Conservation (phyloP, 495 filamentous ascomycete genomes). For the Aspergillus egyptiacus region DNA sequence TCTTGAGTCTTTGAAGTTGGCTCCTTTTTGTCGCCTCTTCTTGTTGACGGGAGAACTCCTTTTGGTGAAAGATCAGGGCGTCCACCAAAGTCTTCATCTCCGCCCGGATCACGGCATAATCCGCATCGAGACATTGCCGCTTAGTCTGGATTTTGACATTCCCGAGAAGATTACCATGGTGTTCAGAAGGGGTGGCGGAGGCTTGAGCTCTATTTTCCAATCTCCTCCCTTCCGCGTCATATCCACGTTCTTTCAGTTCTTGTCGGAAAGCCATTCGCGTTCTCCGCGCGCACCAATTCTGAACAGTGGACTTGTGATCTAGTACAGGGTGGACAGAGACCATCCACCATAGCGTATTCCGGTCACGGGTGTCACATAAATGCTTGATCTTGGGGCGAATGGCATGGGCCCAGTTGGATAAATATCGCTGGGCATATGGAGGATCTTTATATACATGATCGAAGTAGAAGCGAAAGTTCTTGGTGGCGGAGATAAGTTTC, state of each 20-base stretch:
- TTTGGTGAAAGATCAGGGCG: no score
- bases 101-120: conserved; percentile 21
- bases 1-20: no score
- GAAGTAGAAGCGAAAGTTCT: conserved; percentile 24
- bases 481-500: conserved; percentile 25
- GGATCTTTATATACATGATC: conserved; percentile 17
- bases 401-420: conserved; percentile 18
- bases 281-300: conserved; percentile 45
- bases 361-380: conserved; percentile 29
- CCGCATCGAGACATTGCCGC: conserved; percentile 8
- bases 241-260: conserved; percentile 51
- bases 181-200: not conserved
- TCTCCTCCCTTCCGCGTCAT: conserved; percentile 45
- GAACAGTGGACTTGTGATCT: conserved; percentile 43
- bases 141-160: conserved; percentile 25
- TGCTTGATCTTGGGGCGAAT: conserved; percentile 36
- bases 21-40: not conserved
- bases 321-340: conserved; percentile 23
- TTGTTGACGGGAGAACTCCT: no score
- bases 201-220: conserved; percentile 4
- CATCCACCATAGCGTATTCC: conserved; percentile 46
- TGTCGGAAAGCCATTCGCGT: conserved; percentile 48
- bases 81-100: conserved; percentile 21
- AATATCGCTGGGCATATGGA: conserved; percentile 32
- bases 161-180: conserved; percentile 18